Evolutionary conservation across 176 grass and related monocot species (phyloP).

Genomic region (Calamus simplicifolius): DNA sequence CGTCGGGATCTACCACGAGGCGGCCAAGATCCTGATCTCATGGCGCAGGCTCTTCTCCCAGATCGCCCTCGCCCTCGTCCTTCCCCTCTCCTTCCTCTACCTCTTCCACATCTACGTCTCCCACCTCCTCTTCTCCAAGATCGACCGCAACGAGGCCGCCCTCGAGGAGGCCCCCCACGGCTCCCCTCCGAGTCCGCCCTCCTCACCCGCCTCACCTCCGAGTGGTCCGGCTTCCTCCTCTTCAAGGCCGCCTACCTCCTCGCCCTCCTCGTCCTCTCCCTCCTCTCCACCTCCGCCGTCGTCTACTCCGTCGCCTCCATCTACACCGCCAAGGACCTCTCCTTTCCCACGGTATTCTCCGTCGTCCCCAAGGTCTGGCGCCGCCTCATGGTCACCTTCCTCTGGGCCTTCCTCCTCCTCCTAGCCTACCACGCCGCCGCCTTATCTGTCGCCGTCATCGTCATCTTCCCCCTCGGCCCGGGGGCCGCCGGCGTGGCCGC

Average conservation of each 20-base stretch:
- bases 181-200: conserved; percentile 39
- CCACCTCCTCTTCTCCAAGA: conserved; percentile 55
- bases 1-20: conserved; percentile 39
- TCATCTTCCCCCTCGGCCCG: conserved; percentile 28
- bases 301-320: conserved; percentile 89
- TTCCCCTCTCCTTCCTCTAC: conserved; percentile 73
- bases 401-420: conserved; percentile 76
- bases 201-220: conserved; percentile 35
- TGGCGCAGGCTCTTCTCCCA: conserved; percentile 64
- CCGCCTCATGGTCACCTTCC: conserved; percentile 65
- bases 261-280: conserved; percentile 69
- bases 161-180: conserved; percentile 50
- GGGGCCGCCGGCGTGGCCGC: conserved; percentile 23
- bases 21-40: conserved; percentile 29
- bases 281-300: conserved; percentile 70
- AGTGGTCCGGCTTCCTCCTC: conserved; percentile 55
- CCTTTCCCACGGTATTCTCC: conserved; percentile 68
- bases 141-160: conserved; percentile 58
- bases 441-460: conserved; percentile 20
- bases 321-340: conserved; percentile 78
- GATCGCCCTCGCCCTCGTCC: conserved; percentile 56
- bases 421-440: conserved; percentile 47
- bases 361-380: conserved; percentile 93
- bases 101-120: conserved; percentile 81
- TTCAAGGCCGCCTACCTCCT: conserved; percentile 83